Conservation (phyloP, 1,284 basidiomycete species). For the Sporisorium scitamineum region DNA sequence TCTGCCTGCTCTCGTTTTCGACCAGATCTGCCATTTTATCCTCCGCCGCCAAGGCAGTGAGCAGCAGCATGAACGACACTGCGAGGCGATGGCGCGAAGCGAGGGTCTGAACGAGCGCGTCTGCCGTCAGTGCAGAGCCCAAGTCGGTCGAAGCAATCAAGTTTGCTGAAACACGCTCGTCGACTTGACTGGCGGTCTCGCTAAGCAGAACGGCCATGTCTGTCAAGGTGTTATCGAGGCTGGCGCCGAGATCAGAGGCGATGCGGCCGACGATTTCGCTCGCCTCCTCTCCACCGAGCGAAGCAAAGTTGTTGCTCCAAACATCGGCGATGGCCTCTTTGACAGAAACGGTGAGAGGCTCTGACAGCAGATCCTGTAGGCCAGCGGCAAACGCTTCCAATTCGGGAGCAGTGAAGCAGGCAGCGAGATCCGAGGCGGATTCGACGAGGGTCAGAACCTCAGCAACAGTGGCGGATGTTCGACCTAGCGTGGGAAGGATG, state of each 20-base stretch:
- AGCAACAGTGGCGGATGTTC: slow-evolving; percentile 44
- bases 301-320: slow-evolving; percentile 37
- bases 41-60: slow-evolving; percentile 38
- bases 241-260: slow-evolving; percentile 39
- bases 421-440: slow-evolving; percentile 36
- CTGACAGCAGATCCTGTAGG: slow-evolving; percentile 39
- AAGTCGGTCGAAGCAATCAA: slow-evolving; percentile 36
- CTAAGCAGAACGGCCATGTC: slow-evolving; percentile 42
- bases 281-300: slow-evolving; percentile 32
- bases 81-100: slow-evolving; percentile 42
- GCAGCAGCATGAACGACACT: slow-evolving; percentile 32
- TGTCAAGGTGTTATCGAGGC: slow-evolving; percentile 42
- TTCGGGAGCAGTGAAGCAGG: slow-evolving; percentile 39
- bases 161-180: slow-evolving; percentile 1
- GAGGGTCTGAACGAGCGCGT: slow-evolving; percentile 42
- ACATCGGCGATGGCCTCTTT: slow-evolving; percentile 44
- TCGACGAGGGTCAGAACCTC: slow-evolving; percentile 43
- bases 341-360: slow-evolving; percentile 38
- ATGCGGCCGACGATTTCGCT: slow-evolving; percentile 21
- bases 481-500: slow-evolving; percentile 40
- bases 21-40: slow-evolving; percentile 45
- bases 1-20: slow-evolving; percentile 43
- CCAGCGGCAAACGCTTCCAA: slow-evolving; percentile 37
- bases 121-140: slow-evolving; percentile 37
- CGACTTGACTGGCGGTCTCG: slow-evolving; percentile 23